Base-by-base conservation (phyloP, 805 yeast species). In the Myxozyma mucilagina region DNA sequence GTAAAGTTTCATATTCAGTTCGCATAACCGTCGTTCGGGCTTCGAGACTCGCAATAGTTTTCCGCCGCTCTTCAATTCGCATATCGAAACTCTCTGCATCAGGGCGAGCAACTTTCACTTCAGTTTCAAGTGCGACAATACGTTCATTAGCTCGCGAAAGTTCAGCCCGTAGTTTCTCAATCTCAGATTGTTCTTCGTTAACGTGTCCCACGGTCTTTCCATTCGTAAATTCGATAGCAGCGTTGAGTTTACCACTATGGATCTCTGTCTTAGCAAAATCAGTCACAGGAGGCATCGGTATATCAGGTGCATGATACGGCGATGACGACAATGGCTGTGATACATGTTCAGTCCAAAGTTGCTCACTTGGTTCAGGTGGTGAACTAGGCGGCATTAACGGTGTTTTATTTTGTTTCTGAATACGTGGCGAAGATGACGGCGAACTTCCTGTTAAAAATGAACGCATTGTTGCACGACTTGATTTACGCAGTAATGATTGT, bases 1-100 rank as follows among this genome's bases (percentile, higher is more conserved):
- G 70, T 11, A 85, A 67, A 3, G 79, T 66, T 56, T 78, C 81
- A 45, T 75, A 71, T 63, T 80, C 84, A n/a, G 74, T 67, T 38
- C 71, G 68, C 3, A 72, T 69, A 1, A 72, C 63, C 31, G 70
- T 70, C n/a, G 69, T 67, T 35, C 66, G 61, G 5, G 73, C 71
- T n/a, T 75, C 75, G 38, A 76, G 71, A 4, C 67, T 71, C 1
- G 77, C 74, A 35, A 82, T 76, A 1, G 72, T 70, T 63, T 61
- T 60, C 32, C 72, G 67, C 53, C 71, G 72, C 56, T 72, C 73
- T 20, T 53, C 45, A 3, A 54, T 56, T 31, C 41, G 47, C 34
- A 39, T 10, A 32, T 63, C 66, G 7, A 57, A 44, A 14, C 11
- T 44, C 4, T 14, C 48, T 4, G 56, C 38, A 32, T 61, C 59